Percentiles rank a stretch among this genome's conserved stretches.
Conservation (phyloP, 2,329 filamentous ascomycete genomes). For the Thyridium curvatum region DNA sequence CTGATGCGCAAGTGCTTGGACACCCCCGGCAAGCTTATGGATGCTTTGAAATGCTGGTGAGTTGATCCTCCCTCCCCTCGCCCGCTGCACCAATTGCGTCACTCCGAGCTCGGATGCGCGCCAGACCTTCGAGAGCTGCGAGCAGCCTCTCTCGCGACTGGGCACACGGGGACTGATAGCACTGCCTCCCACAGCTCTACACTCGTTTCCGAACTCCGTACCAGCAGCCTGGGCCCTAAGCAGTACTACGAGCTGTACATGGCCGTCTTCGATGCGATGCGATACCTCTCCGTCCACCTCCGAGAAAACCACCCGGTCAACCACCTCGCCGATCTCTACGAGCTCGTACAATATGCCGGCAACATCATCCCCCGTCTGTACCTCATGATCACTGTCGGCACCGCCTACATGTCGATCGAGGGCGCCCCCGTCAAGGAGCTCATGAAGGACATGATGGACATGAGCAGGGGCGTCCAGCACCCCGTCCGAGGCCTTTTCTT, state of each 20-base stretch:
- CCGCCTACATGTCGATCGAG: conserved; percentile 97
- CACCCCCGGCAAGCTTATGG: conserved; percentile 97
- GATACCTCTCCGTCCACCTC: conserved; percentile 92
- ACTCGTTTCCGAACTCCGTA: conserved; percentile 95
- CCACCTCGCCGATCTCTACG: conserved; percentile 95
- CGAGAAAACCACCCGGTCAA: conserved; percentile 97
- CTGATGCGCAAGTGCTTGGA: conserved; percentile 98
- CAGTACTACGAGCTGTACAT: conserved; percentile 99
- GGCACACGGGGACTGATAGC: too few relatives aligned
- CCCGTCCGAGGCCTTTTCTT: conserved; percentile 92
- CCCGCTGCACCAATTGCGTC: conserved; percentile 1
- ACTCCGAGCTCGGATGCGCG: conserved; percentile 4
- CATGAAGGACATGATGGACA: conserved; percentile 99
- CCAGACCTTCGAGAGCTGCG: too few relatives aligned
- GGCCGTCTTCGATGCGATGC: conserved; percentile 95
- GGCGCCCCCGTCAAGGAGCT: conserved; percentile 99
- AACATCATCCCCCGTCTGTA: conserved; percentile 96
- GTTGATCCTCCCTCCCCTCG: conserved; percentile 23
- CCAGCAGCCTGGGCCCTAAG: conserved; percentile 94
- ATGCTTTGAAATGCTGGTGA: conserved; percentile 98
- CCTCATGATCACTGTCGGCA: conserved; percentile 98
- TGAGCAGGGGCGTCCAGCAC: conserved; percentile 96
- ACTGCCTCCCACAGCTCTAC: conserved; percentile 62
- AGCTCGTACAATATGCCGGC: conserved; percentile 90
- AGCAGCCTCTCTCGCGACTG: background rate